Conservation (phyloP, 2,329 filamentous ascomycete species). For the Clonostachys byssicola region DNA sequence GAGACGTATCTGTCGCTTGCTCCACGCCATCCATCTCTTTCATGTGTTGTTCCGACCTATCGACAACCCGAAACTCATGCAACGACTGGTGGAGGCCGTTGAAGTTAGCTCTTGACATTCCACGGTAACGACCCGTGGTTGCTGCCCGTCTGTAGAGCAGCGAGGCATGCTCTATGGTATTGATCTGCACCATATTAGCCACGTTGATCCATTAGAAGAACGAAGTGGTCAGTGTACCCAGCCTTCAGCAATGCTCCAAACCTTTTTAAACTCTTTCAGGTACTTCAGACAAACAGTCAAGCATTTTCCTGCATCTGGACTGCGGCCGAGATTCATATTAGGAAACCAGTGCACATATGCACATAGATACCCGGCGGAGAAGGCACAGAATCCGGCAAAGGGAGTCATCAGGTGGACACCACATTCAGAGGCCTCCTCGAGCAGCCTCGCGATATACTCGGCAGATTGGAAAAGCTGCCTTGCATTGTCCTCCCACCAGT, state of each 20-base stretch:
- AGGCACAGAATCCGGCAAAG: slow-evolving; percentile 38
- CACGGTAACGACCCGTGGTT: slow-evolving; percentile 14
- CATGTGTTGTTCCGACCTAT: slow-evolving; percentile 19
- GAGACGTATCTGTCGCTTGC: neutral
- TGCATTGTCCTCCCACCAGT: slow-evolving; percentile 33
- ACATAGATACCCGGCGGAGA: slow-evolving; percentile 36
- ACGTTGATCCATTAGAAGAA: slow-evolving; percentile 6
- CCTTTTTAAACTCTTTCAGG: slow-evolving; percentile 14
- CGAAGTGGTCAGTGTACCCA: slow-evolving; percentile 13
- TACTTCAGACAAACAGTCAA: slow-evolving; percentile 17
- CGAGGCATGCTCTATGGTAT: slow-evolving; percentile 15
- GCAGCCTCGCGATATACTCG: slow-evolving; percentile 23
- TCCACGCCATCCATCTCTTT: slow-evolving; percentile 18
- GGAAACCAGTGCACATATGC: slow-evolving; percentile 32
- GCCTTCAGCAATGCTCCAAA: slow-evolving; percentile 20
- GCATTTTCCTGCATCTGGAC: slow-evolving; percentile 10
- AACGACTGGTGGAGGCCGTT: slow-evolving; percentile 20
- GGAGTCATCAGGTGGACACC: slow-evolving; percentile 30
- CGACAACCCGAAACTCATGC: slow-evolving; percentile 20
- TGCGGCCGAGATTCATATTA: slow-evolving; percentile 29
- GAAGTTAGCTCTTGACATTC: slow-evolving; percentile 17
- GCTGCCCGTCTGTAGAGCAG: slow-evolving; percentile 15
- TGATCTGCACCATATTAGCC: slow-evolving; percentile 6
- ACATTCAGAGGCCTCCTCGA: slow-evolving; percentile 29
- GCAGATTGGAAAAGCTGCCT: slow-evolving; percentile 26